A percentile compares a stretch with the other conserved stretches of the same genome.
These are phyloP conservation scores for Hanseniaspora singularis DNA, from an alignment of 805 yeast genomes.

Conservation along the genomic window DNA sequence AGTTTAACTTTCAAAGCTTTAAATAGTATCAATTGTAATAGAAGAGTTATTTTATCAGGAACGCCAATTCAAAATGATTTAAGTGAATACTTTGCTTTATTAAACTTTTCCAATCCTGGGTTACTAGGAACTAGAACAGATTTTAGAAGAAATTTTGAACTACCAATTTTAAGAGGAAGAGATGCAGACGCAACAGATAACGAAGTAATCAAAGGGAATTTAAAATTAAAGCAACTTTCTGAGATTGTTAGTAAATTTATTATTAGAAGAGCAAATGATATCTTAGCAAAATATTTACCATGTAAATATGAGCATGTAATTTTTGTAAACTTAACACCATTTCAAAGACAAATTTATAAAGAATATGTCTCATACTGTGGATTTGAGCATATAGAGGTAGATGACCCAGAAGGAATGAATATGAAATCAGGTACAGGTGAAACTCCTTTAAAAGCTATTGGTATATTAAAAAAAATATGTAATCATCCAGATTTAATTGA, in stretches of 20 bases:
- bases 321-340: conserved; percentile 71
- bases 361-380: conserved; percentile 72
- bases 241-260: conserved; percentile 75
- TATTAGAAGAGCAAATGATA: conserved; percentile 90
- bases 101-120: conserved; percentile 92
- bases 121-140: conserved; percentile 72
- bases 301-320: conserved; percentile 94
- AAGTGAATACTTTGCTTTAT: conserved; percentile 80
- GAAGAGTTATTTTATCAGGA: conserved; percentile 88
- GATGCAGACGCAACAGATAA: conserved; percentile 81
- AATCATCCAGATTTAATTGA: conserved; percentile 83
- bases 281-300: conserved; percentile 84
- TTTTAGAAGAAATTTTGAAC: conserved; percentile 74
- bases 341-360: conserved; percentile 60
- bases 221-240: conserved; percentile 57
- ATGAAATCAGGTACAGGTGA: conserved; percentile 14
- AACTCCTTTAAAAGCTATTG: conserved; percentile 76
- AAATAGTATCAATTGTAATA: conserved; percentile 66
- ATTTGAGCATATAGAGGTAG: conserved; percentile 50
- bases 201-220: conserved; percentile 58
- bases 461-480: conserved; percentile 76
- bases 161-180: conserved; percentile 68
- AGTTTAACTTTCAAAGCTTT: conserved; percentile 82
- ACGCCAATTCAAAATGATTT: conserved; percentile 95
- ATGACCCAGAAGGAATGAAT: conserved; percentile 23